Evolutionary conservation across 805 yeast genomes (phyloP).

Genomic region (Groenewaldozyma tartarivorans): DNA sequence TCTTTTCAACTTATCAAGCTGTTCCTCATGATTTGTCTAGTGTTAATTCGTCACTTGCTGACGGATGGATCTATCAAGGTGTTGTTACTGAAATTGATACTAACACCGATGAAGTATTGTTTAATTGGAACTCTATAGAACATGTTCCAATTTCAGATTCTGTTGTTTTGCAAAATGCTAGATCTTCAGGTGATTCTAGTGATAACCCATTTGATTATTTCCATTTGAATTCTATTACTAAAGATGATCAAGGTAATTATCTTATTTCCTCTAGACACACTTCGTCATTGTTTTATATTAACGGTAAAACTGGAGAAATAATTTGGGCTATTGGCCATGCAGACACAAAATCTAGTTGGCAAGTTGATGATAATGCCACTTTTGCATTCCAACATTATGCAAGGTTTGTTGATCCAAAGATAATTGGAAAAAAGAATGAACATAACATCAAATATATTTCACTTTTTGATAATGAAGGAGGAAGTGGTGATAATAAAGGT

Average conservation of each 20-base stretch:
- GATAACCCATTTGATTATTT: conserved; percentile 5
- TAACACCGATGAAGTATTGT: conserved; percentile 4
- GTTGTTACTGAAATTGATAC: conserved; percentile 5
- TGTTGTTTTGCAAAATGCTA: neutral
- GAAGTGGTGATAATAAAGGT: neutral
- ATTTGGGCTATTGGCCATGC: conserved; percentile 5
- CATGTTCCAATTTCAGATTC: conserved; percentile 2
- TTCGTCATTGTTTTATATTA: conserved; percentile 2
- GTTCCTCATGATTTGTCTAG: conserved; percentile 3
- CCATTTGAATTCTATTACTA: conserved; percentile 5
- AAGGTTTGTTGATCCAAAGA: conserved; percentile 3
- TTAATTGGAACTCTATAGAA: conserved; percentile 3
- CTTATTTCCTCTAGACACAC: conserved; percentile 3
- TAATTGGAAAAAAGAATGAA: conserved; percentile 1
- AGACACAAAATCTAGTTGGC: neutral
- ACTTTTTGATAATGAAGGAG: conserved; percentile 2
- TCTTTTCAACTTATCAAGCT: conserved; percentile 4
- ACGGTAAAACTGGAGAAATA: conserved; percentile 4
- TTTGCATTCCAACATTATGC: conserved; percentile 7
- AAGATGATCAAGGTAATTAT: conserved; percentile 4
- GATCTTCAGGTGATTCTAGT: neutral
- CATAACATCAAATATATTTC: neutral
- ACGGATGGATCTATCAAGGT: conserved; percentile 5
- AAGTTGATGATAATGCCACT: conserved; percentile 3
- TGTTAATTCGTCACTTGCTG: neutral